Percentiles rank a stretch among this genome's conserved stretches.
Evolutionary conservation across 1,284 basidiomycete genomes (phyloP).

Genomic region (Rhodotorula sp.): DNA sequence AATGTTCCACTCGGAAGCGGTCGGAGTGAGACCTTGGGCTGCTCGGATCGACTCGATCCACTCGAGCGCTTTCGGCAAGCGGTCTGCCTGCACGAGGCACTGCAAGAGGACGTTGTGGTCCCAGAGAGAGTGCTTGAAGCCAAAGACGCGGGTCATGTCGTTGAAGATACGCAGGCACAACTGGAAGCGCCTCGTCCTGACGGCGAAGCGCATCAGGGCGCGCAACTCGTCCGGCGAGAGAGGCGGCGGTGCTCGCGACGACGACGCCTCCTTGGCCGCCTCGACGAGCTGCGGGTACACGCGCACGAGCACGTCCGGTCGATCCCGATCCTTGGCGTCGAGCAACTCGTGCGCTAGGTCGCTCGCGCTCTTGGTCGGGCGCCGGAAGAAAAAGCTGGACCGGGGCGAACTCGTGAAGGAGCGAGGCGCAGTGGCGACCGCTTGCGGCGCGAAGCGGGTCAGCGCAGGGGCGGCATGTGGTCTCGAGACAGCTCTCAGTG

Average conservation of each 20-base stretch:
- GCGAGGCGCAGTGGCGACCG: neutral
- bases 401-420: constrained; percentile 3
- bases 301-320: constrained; percentile 28
- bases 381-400: constrained; percentile 32
- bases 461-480: neutral
- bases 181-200: constrained; percentile 19
- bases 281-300: constrained; percentile 30
- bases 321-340: constrained; percentile 11
- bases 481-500: neutral
- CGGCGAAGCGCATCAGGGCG: constrained; percentile 31
- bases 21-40: constrained; percentile 12
- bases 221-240: constrained; percentile 19
- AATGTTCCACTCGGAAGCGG: constrained; percentile 33
- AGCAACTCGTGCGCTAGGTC: constrained; percentile 28
- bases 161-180: constrained; percentile 33
- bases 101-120: constrained; percentile 36
- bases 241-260: constrained; percentile 3
- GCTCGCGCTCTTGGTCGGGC: constrained; percentile 7
- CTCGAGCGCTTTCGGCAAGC: constrained; percentile 13
- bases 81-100: constrained; percentile 11
- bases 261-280: neutral
- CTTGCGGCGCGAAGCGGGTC: neutral
- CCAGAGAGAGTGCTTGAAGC: neutral
- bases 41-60: constrained; percentile 30
- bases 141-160: constrained; percentile 24